Conservation (phyloP, 1,139 yeast genomes). For the Pichia sp. region DNA sequence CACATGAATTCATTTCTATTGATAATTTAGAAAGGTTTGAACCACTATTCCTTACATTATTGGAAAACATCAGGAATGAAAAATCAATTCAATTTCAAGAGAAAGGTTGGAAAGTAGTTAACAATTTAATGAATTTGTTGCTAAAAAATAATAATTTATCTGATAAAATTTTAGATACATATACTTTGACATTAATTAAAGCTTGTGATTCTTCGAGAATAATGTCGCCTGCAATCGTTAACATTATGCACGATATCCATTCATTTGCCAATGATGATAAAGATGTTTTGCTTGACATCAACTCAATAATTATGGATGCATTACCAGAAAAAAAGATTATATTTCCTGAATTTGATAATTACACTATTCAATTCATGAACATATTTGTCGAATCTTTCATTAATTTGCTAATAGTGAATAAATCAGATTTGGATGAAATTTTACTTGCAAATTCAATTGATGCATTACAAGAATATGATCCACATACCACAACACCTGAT, state of each 20-base stretch:
- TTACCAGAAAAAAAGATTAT: slow-evolving; percentile 20
- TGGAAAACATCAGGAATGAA: slow-evolving; percentile 25
- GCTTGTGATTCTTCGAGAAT: slow-evolving; percentile 19
- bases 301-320: slow-evolving; percentile 18
- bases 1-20: slow-evolving; percentile 18
- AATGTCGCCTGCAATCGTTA: slow-evolving; percentile 8
- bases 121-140: slow-evolving; percentile 10
- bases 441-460: slow-evolving; percentile 22
- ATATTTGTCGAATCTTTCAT: slow-evolving; percentile 23
- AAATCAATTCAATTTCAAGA: slow-evolving; percentile 18
- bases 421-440: slow-evolving; percentile 16
- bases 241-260: slow-evolving; percentile 11
- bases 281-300: slow-evolving; percentile 21
- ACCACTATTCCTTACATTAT: slow-evolving; percentile 26
- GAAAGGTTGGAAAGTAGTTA: slow-evolving; percentile 25
- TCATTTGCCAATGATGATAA: slow-evolving; percentile 15
- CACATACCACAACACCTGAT: slow-evolving; percentile 18
- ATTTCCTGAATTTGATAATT: slow-evolving; percentile 10
- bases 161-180: slow-evolving; percentile 7
- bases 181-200: slow-evolving; percentile 11
- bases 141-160: slow-evolving; percentile 1
- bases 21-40: slow-evolving; percentile 17
- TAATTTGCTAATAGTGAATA: slow-evolving; percentile 12
- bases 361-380: slow-evolving; percentile 8
- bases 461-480: slow-evolving; percentile 21